A percentile compares a stretch with the other conserved stretches of the same genome.
phyloP scores from a whole-genome alignment of 768 basidiomycete species.

The Pleurotus tuber-regium region DNA sequence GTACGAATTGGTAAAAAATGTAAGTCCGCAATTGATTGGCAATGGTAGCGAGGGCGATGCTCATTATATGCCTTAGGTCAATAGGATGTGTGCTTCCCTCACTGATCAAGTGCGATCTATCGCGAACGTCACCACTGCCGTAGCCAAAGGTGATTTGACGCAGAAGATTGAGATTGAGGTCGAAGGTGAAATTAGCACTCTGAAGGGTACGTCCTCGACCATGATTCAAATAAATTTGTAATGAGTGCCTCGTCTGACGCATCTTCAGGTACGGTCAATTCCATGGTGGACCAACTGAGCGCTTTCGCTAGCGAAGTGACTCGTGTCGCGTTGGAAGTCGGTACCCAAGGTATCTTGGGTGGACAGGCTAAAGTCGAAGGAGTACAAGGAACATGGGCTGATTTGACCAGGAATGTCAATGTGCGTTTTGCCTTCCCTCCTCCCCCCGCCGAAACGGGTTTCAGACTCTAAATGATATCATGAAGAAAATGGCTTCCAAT shows the following conservation, averaged over 20 bases:
- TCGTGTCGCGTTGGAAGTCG: constrained; percentile 84
- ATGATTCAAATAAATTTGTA: too few relatives aligned
- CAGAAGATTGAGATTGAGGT: constrained; percentile 92
- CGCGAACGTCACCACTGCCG: constrained; percentile 83
- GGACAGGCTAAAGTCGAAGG: constrained; percentile 89
- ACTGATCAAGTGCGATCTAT: constrained; percentile 84
- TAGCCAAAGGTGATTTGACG: constrained; percentile 87
- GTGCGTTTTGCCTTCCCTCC: too few relatives aligned
- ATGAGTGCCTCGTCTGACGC: too few relatives aligned
- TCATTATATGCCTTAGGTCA: constrained; percentile 41
- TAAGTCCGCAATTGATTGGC: constrained; percentile 36
- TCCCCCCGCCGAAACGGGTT: too few relatives aligned
- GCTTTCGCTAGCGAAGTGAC: constrained; percentile 85
- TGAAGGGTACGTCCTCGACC: constrained; percentile 54
- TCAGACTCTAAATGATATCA: too few relatives aligned
- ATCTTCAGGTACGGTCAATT: constrained; percentile 79
- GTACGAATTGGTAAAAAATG: constrained; percentile 78
- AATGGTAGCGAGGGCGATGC: too few relatives aligned
- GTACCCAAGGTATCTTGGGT: constrained; percentile 87
- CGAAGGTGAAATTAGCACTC: constrained; percentile 80
- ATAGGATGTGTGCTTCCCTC: constrained; percentile 77
- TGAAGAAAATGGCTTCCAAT: constrained; percentile 68
- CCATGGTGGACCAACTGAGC: constrained; percentile 91
- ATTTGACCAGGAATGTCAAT: constrained; percentile 88
- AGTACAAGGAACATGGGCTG: constrained; percentile 92